A percentile compares a stretch with the other conserved stretches of the same genome.
phyloP scores from a whole-genome alignment of 768 basidiomycete genomes.

The Rhodotorula sphaerocarpa region DNA sequence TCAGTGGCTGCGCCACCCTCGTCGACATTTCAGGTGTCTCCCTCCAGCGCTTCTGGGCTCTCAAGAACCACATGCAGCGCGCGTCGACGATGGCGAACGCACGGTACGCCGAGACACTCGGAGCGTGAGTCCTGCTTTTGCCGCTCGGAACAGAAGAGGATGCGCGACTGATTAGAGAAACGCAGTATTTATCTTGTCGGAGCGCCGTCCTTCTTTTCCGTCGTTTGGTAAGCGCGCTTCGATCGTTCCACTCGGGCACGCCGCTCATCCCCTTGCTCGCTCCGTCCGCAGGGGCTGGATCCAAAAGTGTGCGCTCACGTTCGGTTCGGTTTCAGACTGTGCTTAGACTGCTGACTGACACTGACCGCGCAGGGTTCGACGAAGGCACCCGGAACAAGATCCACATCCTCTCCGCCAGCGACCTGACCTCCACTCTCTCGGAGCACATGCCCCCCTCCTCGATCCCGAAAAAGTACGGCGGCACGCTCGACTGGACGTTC shows the following conservation, averaged over 20 bases:
- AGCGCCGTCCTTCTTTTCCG: conserved; percentile 72
- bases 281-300: conserved; percentile 55
- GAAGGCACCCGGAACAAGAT: conserved; percentile 51
- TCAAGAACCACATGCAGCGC: conserved; percentile 56
- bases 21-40: conserved; percentile 63
- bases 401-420: conserved; percentile 50
- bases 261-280: too few species aligned
- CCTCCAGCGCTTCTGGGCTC: conserved; percentile 56
- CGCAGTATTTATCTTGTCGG: conserved; percentile 53
- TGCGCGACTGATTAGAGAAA: not conserved
- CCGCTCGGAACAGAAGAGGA: too few species aligned
- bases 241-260: too few species aligned
- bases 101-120: conserved; percentile 74
- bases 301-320: conserved; percentile 45
- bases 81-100: conserved; percentile 66
- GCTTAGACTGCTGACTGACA: not conserved
- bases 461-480: conserved; percentile 66
- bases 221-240: conserved; percentile 55
- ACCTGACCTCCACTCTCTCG: conserved; percentile 44
- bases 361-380: conserved; percentile 6
- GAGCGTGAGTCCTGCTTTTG: conserved; percentile 45
- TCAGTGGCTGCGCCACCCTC: conserved; percentile 41
- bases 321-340: not conserved
- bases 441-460: conserved; percentile 46
- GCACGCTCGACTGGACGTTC: conserved; percentile 62